phyloP scores from a whole-genome alignment of 805 yeast genomes.

The Candida coleopterorum region DNA sequence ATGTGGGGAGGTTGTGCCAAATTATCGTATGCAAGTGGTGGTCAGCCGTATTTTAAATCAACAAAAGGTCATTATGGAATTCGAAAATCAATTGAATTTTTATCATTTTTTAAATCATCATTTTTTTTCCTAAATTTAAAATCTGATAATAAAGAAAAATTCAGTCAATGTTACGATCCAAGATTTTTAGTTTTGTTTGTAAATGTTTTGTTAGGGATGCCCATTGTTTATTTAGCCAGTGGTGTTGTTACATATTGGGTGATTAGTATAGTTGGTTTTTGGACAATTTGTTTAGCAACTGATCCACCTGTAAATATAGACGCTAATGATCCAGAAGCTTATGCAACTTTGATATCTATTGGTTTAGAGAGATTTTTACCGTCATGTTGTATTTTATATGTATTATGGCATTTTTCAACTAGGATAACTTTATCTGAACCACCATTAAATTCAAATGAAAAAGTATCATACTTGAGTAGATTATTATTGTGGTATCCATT shows the following conservation, averaged over 20 bases:
- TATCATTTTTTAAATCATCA: conserved; percentile 71
- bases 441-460: conserved; percentile 5
- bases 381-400: conserved; percentile 61
- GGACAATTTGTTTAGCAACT: conserved; percentile 72
- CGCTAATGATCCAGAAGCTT: conserved; percentile 46
- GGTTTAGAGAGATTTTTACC: conserved; percentile 78
- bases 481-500: conserved; percentile 67
- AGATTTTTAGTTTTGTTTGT: conserved; percentile 50
- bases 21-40: conserved; percentile 52
- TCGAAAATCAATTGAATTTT: conserved; percentile 52
- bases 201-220: conserved; percentile 60
- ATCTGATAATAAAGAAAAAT: conserved; percentile 7
- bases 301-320: conserved; percentile 73
- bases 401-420: conserved; percentile 58
- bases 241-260: conserved; percentile 52
- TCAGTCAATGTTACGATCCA: conserved; percentile 65
- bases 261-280: conserved; percentile 60
- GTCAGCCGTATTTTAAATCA: conserved; percentile 41
- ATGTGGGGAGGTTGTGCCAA: conserved; percentile 74
- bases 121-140: conserved; percentile 51
- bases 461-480: conserved; percentile 38
- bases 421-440: conserved; percentile 39
- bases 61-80: conserved; percentile 49
- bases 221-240: conserved; percentile 51
- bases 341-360: conserved; percentile 60